A percentile compares a stretch with the other conserved stretches of the same genome.
phyloP scores from a whole-genome alignment of 495 filamentous ascomycete genomes.

The Trichoderma erinaceum region DNA sequence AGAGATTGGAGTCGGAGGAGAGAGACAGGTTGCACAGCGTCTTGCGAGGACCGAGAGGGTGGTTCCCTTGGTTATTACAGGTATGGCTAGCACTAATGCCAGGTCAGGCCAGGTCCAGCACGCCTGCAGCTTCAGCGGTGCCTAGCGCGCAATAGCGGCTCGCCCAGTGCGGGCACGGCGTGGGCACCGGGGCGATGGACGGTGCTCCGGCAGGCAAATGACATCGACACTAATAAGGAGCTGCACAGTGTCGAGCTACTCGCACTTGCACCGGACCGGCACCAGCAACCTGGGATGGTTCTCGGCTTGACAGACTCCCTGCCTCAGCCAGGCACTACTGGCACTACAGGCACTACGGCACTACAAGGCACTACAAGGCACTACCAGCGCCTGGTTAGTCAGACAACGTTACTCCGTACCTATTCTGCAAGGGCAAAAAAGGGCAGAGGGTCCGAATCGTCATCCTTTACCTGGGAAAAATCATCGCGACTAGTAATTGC shows the following conservation, averaged over 20 bases:
- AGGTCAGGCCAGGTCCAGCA: background rate
- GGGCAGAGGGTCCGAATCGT: background rate
- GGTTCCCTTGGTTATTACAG: too few relatives aligned
- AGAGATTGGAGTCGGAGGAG: background rate
- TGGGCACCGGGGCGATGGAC: background rate
- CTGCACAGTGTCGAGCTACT: background rate
- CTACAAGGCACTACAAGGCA: too few relatives aligned
- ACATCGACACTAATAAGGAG: background rate
- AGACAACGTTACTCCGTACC: too few relatives aligned
- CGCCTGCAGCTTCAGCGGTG: conserved; percentile 1
- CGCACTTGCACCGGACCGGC: conserved; percentile 4
- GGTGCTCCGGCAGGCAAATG: background rate
- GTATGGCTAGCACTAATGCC: background rate
- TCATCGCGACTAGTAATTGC: too few relatives aligned
- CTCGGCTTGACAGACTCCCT: background rate
- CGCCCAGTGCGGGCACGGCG: background rate
- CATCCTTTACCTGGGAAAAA: background rate
- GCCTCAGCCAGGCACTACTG: background rate
- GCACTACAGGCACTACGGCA: background rate
- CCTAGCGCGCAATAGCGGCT: background rate
- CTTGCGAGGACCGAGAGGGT: background rate
- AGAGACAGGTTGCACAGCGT: conserved; percentile 8
- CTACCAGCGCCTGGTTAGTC: too few relatives aligned
- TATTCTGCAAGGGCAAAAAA: too few relatives aligned
- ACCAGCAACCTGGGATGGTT: conserved; percentile 5